A percentile compares a stretch with the other conserved stretches of the same genome.
Conservation (phyloP, 352 stramenopile species). For the Phytopythium vexans region DNA sequence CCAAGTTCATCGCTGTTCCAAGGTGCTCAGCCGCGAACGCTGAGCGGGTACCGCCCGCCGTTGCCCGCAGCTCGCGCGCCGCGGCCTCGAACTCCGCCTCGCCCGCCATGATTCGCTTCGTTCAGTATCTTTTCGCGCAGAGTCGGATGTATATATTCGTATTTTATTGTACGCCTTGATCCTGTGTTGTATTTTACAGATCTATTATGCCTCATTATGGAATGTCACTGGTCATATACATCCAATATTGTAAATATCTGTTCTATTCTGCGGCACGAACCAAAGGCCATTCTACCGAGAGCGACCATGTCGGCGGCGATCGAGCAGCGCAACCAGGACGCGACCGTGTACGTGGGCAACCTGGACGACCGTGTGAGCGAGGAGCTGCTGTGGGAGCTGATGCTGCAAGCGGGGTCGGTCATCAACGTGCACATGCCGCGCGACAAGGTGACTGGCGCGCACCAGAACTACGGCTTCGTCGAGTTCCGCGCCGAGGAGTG, state of each 20-base stretch:
- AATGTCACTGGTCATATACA: no score
- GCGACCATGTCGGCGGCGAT: slow-evolving; percentile 70
- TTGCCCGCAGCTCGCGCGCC: slow-evolving; percentile 36
- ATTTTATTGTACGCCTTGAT: no score
- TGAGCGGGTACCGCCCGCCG: slow-evolving; percentile 22
- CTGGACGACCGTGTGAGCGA: slow-evolving; percentile 95
- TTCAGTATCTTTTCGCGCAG: not conserved
- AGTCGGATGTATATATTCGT: no score
- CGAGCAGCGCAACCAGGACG: slow-evolving; percentile 93
- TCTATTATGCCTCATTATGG: no score
- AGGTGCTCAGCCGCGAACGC: slow-evolving; percentile 15
- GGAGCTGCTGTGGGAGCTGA: slow-evolving; percentile 97
- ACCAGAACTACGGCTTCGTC: slow-evolving; percentile 99
- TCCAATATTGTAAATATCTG: not conserved
- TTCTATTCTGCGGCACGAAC: no score
- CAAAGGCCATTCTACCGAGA: no score
- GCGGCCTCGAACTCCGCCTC: slow-evolving; percentile 22
- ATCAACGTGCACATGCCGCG: slow-evolving; percentile 98
- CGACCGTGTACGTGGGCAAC: slow-evolving; percentile 98
- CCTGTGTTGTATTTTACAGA: no score
- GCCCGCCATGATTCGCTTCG: slow-evolving; percentile 4
- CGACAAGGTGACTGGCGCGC: slow-evolving; percentile 95
- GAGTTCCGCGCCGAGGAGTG: slow-evolving; percentile 97
- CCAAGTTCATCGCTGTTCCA: slow-evolving; percentile 23
- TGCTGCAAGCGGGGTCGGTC: slow-evolving; percentile 93